Percentiles rank a stretch among this genome's conserved stretches.
phyloP scores from a whole-genome alignment of 495 filamentous ascomycete genomes.

The Xylaria scruposa region DNA sequence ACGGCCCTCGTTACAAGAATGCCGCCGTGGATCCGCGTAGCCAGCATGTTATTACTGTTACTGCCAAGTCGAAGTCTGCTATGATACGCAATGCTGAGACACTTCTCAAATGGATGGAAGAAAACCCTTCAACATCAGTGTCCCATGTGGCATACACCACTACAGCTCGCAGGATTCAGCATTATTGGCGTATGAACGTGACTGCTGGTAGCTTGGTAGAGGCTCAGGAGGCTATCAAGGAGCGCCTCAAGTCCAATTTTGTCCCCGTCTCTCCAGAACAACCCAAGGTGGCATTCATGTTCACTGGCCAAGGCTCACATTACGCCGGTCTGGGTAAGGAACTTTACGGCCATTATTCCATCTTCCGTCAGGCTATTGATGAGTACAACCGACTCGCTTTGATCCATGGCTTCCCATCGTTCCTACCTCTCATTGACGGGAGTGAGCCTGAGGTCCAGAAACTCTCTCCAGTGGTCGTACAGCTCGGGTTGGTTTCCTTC shows the following conservation, averaged over 20 bases:
- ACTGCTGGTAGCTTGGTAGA: constrained; percentile 58
- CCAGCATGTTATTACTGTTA: constrained; percentile 61
- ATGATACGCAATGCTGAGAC: constrained; percentile 60
- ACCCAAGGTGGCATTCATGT: constrained; percentile 69
- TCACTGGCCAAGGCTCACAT: constrained; percentile 75
- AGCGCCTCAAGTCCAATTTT: constrained; percentile 54
- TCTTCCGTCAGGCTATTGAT: constrained; percentile 75
- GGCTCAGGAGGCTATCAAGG: constrained; percentile 48
- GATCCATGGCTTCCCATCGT: constrained; percentile 73
- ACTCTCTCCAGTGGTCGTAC: constrained; percentile 76
- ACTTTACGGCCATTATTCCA: constrained; percentile 66
- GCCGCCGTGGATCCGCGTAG: constrained; percentile 54
- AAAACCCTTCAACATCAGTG: constrained; percentile 58
- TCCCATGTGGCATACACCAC: constrained; percentile 76
- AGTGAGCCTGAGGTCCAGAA: constrained; percentile 61
- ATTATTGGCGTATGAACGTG: constrained; percentile 73
- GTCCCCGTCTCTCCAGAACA: constrained; percentile 53
- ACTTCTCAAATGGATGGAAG: constrained; percentile 60
- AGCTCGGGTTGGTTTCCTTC: constrained; percentile 77
- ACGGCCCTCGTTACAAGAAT: constrained; percentile 47
- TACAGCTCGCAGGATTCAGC: constrained; percentile 84
- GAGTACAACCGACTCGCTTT: constrained; percentile 72
- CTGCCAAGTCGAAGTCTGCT: constrained; percentile 64
- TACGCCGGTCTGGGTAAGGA: constrained; percentile 74
- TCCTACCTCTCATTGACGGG: constrained; percentile 71